phyloP scores from a whole-genome alignment of 345 rosid genomes.

The Leavenworthia alabamica region DNA sequence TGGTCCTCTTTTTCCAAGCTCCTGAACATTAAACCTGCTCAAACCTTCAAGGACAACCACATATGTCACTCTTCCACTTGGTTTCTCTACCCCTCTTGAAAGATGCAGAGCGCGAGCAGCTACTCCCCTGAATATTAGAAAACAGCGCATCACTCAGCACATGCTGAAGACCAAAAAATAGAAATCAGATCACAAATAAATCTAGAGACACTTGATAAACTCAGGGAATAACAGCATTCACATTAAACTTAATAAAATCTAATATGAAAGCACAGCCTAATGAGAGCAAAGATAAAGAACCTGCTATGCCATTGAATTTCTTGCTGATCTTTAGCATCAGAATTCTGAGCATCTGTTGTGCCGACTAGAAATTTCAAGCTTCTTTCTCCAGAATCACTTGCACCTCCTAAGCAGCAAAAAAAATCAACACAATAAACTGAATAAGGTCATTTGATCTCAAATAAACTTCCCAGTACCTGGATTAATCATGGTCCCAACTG shows the following conservation, averaged over 20 bases:
- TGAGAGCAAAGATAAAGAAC: constrained; percentile 26
- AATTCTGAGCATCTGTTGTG: constrained; percentile 60
- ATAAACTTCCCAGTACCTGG: constrained; percentile 39
- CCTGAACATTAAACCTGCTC: constrained; percentile 90
- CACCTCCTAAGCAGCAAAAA: constrained; percentile 39
- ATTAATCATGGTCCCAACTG: constrained; percentile 45
- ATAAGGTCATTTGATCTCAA: not conserved
- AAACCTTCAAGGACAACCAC: constrained; percentile 97
- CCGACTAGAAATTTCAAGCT: constrained; percentile 50
- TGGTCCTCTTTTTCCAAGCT: constrained; percentile 82
- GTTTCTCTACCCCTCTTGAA: constrained; percentile 98
- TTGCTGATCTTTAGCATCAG: constrained; percentile 70
- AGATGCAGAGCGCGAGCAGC: constrained; percentile 97
- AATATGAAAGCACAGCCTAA: not conserved
- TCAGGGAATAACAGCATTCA: not conserved
- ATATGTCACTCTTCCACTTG: constrained; percentile 97
- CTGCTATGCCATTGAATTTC: constrained; percentile 92
- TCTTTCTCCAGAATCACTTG: constrained; percentile 62
- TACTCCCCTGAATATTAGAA: constrained; percentile 61
- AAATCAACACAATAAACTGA: not conserved
- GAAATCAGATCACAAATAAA: constrained; percentile 2
- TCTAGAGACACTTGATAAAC: not conserved
- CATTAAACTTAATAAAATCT: not conserved
- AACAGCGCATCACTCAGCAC: not conserved
- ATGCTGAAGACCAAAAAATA: not conserved